Conservation (phyloP, 2,329 filamentous ascomycete genomes). For the Tolypocladium guangdongense region DNA sequence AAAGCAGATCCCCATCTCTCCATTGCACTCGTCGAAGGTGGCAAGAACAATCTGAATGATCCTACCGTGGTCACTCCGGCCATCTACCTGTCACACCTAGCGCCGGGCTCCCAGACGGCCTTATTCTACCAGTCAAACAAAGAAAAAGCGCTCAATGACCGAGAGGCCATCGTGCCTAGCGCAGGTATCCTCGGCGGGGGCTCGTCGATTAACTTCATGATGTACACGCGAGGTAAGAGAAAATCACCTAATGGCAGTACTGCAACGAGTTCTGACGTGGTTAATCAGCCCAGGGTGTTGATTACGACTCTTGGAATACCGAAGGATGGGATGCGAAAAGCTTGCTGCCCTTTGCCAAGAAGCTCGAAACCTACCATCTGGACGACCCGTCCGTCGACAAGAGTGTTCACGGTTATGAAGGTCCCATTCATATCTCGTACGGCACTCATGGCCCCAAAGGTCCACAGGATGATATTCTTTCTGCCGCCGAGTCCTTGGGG, state of each 20-base stretch:
- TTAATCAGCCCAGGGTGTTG: constrained; percentile 14
- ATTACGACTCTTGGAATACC: constrained; percentile 22
- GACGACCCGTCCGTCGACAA: constrained; percentile 21
- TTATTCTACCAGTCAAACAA: constrained; percentile 14
- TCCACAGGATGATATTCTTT: constrained; percentile 37
- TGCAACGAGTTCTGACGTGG: neutral
- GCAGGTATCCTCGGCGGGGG: constrained; percentile 20
- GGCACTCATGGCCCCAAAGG: constrained; percentile 30
- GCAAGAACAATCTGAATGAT: constrained; percentile 14
- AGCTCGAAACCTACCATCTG: constrained; percentile 44
- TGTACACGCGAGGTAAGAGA: constrained; percentile 16
- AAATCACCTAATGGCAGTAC: too few relatives aligned
- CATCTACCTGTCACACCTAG: constrained; percentile 10
- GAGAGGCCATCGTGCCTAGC: constrained; percentile 11
- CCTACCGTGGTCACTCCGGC: constrained; percentile 13
- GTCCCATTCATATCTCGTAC: constrained; percentile 44
- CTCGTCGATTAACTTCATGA: constrained; percentile 22
- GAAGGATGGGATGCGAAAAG: constrained; percentile 22
- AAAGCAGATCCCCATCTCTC: constrained; percentile 13
- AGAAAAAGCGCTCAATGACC: constrained; percentile 10
- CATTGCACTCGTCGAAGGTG: constrained; percentile 16
- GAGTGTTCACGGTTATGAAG: constrained; percentile 38
- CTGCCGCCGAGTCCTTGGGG: constrained; percentile 31
- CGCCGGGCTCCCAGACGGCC: constrained; percentile 9
- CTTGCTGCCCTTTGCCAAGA: constrained; percentile 19